Percentiles rank a stretch among this genome's conserved stretches.
Evolutionary conservation across 1,284 basidiomycete genomes (phyloP).

Genomic region (Trametes polyzona): DNA sequence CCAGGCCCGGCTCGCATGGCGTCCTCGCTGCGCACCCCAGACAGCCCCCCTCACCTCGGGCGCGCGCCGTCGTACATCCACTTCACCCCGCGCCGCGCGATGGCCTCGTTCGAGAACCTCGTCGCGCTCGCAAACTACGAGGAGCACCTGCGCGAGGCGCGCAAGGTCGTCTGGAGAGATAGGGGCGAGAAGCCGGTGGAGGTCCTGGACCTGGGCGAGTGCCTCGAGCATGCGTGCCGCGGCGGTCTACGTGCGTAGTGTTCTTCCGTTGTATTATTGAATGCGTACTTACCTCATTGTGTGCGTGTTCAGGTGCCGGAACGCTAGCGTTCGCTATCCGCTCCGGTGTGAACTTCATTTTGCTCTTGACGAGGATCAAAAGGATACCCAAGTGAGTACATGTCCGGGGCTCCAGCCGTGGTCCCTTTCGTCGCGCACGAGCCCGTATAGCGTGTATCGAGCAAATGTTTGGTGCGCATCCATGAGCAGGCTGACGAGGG

Average conservation of each 20-base stretch:
- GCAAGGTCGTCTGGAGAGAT: slow-evolving; percentile 84
- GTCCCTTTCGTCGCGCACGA: no score
- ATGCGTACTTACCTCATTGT: not conserved
- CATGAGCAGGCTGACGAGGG: not conserved
- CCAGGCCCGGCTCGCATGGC: slow-evolving; percentile 10
- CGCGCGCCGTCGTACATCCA: slow-evolving; percentile 40
- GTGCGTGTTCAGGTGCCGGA: slow-evolving; percentile 64
- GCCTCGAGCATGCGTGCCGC: slow-evolving; percentile 72
- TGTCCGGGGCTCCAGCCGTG: no score
- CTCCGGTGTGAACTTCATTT: slow-evolving; percentile 78
- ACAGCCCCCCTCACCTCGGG: slow-evolving; percentile 23
- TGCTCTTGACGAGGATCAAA: slow-evolving; percentile 72
- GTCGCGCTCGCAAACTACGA: slow-evolving; percentile 82
- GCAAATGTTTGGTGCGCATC: not conserved
- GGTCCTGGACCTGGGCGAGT: slow-evolving; percentile 68
- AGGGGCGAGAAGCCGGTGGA: slow-evolving; percentile 77
- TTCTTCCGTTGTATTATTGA: not conserved
- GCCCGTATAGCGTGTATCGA: no score
- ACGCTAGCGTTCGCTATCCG: slow-evolving; percentile 79
- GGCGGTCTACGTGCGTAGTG: slow-evolving; percentile 76
- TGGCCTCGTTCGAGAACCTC: slow-evolving; percentile 79
- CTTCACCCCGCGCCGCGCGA: slow-evolving; percentile 58
- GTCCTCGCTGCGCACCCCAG: slow-evolving; percentile 24
- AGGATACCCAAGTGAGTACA: slow-evolving; percentile 61
- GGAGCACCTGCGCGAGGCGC: slow-evolving; percentile 67